phyloP scores from a whole-genome alignment of 768 basidiomycete genomes.

The Russula olivacea region DNA sequence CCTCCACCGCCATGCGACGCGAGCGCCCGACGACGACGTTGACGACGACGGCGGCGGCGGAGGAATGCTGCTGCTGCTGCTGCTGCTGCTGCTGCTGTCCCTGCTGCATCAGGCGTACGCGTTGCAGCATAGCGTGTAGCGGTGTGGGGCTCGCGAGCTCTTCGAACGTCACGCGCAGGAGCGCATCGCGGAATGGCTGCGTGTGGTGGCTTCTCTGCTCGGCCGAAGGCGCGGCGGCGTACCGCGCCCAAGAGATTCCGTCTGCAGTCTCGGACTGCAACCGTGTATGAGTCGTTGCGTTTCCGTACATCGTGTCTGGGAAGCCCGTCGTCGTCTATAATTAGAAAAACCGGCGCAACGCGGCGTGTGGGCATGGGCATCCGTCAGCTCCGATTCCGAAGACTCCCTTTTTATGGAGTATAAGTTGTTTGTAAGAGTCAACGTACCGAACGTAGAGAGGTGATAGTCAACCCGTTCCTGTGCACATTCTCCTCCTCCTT shows the following conservation, averaged over 20 bases:
- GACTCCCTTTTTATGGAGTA: neutral
- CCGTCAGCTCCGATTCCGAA: neutral
- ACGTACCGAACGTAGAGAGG: conserved; percentile 37
- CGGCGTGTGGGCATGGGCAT: neutral
- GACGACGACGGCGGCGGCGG: conserved; percentile 48
- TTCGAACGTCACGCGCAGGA: conserved; percentile 58
- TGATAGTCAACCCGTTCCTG: conserved; percentile 36
- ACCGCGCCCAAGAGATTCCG: conserved; percentile 65
- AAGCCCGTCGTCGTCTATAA: conserved; percentile 34
- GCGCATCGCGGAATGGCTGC: conserved; percentile 31
- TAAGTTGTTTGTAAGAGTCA: neutral
- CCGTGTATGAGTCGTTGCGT: conserved; percentile 53
- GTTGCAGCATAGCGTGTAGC: conserved; percentile 47
- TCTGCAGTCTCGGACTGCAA: conserved; percentile 84
- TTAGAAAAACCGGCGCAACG: neutral
- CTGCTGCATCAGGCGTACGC: conserved; percentile 36
- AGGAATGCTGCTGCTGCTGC: conserved; percentile 34
- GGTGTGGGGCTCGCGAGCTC: conserved; percentile 51
- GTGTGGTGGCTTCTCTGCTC: neutral
- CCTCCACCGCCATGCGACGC: conserved; percentile 63
- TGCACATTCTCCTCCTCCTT: conserved; percentile 24
- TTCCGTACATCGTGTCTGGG: conserved; percentile 68
- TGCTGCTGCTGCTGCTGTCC: conserved; percentile 32
- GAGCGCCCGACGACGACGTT: conserved; percentile 76
- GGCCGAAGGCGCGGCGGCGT: conserved; percentile 35